phyloP scores from a whole-genome alignment of 148 eudicot species.

The Persicaria tinctoria region DNA sequence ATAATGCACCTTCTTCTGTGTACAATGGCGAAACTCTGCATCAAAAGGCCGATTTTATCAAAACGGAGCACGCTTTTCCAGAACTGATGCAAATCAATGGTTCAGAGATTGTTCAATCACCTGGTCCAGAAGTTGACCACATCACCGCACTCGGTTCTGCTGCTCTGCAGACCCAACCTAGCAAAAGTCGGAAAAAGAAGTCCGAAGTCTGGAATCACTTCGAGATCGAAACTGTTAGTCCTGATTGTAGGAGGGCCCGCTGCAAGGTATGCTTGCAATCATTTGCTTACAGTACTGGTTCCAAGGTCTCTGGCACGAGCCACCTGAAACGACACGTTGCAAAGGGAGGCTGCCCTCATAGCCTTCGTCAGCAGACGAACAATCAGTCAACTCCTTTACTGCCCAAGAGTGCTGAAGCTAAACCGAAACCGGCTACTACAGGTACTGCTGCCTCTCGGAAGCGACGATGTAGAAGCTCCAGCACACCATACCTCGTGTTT shows the following conservation, averaged over 20 bases:
- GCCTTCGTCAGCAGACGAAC: conserved; percentile 39
- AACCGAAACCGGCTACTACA: background rate
- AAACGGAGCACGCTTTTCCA: conserved; percentile 16
- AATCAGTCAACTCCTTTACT: conserved; percentile 28
- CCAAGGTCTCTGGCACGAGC: conserved; percentile 70
- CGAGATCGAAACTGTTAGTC: conserved; percentile 46
- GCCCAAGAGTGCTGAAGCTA: conserved; percentile 30
- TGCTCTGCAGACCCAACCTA: conserved; percentile 25
- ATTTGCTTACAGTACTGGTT: conserved; percentile 65
- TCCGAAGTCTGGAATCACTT: conserved; percentile 71
- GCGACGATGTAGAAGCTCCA: conserved; percentile 33
- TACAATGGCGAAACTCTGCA: background rate
- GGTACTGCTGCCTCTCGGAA: conserved; percentile 18
- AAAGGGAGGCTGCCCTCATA: conserved; percentile 59
- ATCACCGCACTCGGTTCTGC: background rate
- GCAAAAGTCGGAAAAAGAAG: conserved; percentile 51
- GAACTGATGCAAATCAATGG: conserved; percentile 16
- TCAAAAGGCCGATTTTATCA: conserved; percentile 9
- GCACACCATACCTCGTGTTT: conserved; percentile 34
- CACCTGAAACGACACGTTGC: conserved; percentile 73
- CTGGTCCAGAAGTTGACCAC: background rate
- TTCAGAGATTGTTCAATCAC: background rate
- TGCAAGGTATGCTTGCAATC: conserved; percentile 67
- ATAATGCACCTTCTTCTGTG: conserved; percentile 14
- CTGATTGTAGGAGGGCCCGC: conserved; percentile 51